These are phyloP conservation scores for Suhomyces pyralidae DNA, from an alignment of 805 yeast species.

Conservation along the genomic window DNA sequence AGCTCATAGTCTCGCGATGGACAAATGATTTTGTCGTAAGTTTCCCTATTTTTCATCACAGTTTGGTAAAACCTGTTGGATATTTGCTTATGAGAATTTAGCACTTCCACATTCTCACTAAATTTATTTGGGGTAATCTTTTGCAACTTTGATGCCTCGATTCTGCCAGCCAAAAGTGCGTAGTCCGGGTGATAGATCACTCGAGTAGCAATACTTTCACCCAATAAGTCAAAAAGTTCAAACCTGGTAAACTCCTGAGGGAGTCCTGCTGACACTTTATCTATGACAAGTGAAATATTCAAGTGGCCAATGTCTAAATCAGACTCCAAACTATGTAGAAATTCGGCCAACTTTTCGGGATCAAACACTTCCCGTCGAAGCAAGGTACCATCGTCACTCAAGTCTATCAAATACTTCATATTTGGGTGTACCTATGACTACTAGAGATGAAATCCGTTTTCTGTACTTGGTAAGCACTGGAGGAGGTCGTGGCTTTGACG, in stretches of 20 bases:
- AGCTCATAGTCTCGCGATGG: constrained; percentile 75
- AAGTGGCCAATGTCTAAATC: constrained; percentile 8
- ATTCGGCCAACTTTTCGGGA: constrained; percentile 2
- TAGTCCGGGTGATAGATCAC: constrained; percentile 35
- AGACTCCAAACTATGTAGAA: constrained; percentile 4
- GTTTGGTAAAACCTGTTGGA: constrained; percentile 61
- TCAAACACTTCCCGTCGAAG: not conserved
- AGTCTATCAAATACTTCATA: not conserved
- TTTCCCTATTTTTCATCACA: constrained; percentile 62
- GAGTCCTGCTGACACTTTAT: constrained; percentile 9
- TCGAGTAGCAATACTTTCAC: constrained; percentile 34
- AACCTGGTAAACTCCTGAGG: constrained; percentile 11
- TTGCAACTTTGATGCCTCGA: constrained; percentile 31
- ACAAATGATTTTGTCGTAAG: constrained; percentile 69
- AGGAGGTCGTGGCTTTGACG: not conserved
- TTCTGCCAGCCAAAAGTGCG: constrained; percentile 35
- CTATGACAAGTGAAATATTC: constrained; percentile 7
- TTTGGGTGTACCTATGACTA: not conserved
- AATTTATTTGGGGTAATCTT: constrained; percentile 18
- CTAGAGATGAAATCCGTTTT: not conserved
- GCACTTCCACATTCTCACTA: constrained; percentile 18
- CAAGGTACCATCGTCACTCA: not conserved
- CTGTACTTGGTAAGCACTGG: not conserved
- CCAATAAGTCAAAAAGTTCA: constrained; percentile 26
- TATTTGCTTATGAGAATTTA: not conserved